These are phyloP conservation scores for Paxillus ammoniavirescens DNA, from an alignment of 768 basidiomycete species.

Conservation along the genomic window DNA sequence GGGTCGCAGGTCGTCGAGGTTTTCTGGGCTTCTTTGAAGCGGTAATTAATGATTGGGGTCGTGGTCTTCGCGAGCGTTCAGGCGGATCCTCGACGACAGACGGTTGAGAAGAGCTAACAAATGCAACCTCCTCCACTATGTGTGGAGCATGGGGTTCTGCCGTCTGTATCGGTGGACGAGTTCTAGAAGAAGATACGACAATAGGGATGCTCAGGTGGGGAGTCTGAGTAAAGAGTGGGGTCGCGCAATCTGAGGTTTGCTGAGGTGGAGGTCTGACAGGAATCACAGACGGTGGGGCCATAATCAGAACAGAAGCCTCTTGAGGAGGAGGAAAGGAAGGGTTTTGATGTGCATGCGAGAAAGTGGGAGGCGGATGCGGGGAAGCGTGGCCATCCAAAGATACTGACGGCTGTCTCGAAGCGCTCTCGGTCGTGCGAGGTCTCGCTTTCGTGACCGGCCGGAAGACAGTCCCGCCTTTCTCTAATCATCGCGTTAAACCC, in stretches of 20 bases:
- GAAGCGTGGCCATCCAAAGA: constrained; percentile 14
- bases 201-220: constrained; percentile 16
- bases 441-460: constrained; percentile 63
- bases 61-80: constrained; percentile 14
- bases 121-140: neutral
- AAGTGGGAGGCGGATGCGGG: neutral
- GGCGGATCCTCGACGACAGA: constrained; percentile 7
- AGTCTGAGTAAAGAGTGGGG: constrained; percentile 2
- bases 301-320: neutral
- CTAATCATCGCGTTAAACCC: constrained; percentile 33
- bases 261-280: constrained; percentile 11
- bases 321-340: neutral
- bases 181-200: constrained; percentile 17
- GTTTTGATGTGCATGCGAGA: constrained; percentile 4
- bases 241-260: neutral
- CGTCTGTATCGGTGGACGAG: constrained; percentile 1
- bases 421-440: constrained; percentile 36
- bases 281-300: constrained; percentile 2
- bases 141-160: neutral
- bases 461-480: constrained; percentile 71
- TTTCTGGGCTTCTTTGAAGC: constrained; percentile 35
- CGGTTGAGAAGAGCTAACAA: constrained; percentile 14
- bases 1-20: constrained; percentile 46
- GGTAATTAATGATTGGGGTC: constrained; percentile 14
- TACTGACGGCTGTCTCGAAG: constrained; percentile 13